These are phyloP conservation scores for Daldinia sp. DNA, from an alignment of 2,329 filamentous ascomycete genomes.

Conservation along the genomic window DNA sequence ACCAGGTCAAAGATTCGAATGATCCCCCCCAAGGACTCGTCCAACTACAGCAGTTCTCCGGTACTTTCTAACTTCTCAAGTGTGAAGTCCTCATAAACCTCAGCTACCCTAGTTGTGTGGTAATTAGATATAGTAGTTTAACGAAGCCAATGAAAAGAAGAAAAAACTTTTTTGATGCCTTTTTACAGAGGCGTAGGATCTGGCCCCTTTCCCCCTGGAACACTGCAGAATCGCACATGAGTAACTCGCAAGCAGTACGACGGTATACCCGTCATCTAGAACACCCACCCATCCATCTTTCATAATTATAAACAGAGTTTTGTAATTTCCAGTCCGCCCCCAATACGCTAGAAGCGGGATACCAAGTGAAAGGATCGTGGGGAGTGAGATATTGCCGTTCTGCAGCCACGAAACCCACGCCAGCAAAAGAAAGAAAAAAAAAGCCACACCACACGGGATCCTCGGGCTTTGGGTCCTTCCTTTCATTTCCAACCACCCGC, in stretches of 20 bases:
- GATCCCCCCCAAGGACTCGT: not conserved
- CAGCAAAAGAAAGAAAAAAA: not conserved
- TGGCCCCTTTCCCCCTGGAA: not conserved
- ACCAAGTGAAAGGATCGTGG: not conserved
- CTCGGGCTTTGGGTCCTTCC: not conserved
- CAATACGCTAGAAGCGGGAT: not conserved
- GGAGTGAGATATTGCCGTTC: not conserved
- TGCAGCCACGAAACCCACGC: slow-evolving; percentile 1
- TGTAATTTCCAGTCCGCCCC: not conserved
- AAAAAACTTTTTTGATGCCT: not conserved
- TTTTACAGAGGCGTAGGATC: not conserved
- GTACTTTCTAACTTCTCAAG: not conserved
- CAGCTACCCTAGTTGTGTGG: too few relatives aligned
- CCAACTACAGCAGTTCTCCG: not conserved
- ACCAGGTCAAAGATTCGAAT: not conserved
- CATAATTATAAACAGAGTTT: not conserved
- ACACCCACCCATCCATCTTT: not conserved
- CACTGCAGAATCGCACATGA: not conserved
- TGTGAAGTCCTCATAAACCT: not conserved
- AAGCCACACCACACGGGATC: not conserved
- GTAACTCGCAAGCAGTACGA: not conserved
- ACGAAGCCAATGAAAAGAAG: not conserved
- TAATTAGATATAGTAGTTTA: not conserved
- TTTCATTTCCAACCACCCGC: not conserved
- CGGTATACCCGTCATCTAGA: not conserved